These are phyloP conservation scores for Fusarium dimerum DNA, from an alignment of 2,329 filamentous ascomycete species.

Conservation along the genomic window DNA sequence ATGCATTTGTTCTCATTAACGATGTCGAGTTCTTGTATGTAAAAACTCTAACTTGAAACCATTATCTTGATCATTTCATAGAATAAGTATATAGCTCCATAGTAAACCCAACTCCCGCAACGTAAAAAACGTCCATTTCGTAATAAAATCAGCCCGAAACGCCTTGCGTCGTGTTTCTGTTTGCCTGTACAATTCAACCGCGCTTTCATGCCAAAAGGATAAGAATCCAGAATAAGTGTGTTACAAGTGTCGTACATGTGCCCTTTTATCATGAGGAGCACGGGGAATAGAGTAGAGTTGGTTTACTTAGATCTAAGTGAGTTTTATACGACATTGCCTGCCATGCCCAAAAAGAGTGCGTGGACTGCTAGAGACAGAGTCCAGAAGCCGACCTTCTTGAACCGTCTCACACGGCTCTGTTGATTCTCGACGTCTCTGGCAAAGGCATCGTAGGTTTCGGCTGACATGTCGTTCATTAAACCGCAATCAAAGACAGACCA, in stretches of 20 bases:
- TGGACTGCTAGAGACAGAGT: constrained; percentile 90
- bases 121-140: constrained; percentile 6
- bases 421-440: constrained; percentile 88
- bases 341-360: constrained; percentile 92
- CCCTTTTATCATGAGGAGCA: constrained; percentile 5
- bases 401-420: constrained; percentile 78
- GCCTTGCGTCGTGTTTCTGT: constrained; percentile 16
- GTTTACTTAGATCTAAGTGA: background rate
- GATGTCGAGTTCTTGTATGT: no score
- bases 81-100: constrained; percentile 5
- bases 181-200: constrained; percentile 11
- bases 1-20: no score
- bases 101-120: constrained; percentile 12
- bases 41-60: background rate
- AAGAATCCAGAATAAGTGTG: constrained; percentile 7
- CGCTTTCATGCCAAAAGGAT: background rate
- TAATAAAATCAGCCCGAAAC: constrained; percentile 14
- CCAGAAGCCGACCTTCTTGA: constrained; percentile 97
- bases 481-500: constrained; percentile 96
- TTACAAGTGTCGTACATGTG: constrained; percentile 16
- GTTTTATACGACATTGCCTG: constrained; percentile 68
- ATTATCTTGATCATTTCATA: background rate
- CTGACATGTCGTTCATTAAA: constrained; percentile 88
- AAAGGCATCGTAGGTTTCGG: constrained; percentile 94
- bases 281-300: constrained; percentile 11